Base-by-base conservation (phyloP, 164 flowering plant species). In the Brasenia schreberi region DNA sequence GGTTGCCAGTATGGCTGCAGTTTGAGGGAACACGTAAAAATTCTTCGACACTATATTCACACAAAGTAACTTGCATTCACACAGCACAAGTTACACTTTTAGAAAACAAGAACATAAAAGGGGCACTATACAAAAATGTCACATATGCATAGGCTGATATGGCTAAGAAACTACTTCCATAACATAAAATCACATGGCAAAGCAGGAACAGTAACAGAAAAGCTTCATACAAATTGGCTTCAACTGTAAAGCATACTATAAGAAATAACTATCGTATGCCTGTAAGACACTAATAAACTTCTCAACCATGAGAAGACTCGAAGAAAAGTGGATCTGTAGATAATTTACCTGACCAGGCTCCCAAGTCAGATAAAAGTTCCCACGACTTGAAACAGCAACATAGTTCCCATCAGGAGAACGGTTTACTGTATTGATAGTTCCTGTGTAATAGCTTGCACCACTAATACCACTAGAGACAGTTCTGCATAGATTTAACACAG, bases 381-480 rank as follows among this genome's bases (percentile, higher is more conserved):
- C 98, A 73, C 98, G 97, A 77, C 97, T 94, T 68, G 98, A 94
- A 64, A 94, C 98, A 68, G 97, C 98, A 72, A 94, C 98, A 85
- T 94, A 90, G 58, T 71, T 83, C 74, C 98, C 98, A 73, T 89
- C 97, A 59, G 98, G 98, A 42, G 98, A 94, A 73, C 98, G 96
- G 68, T 89, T 94, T 64, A 94, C 98, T 4, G 96, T 81, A 68
- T 82, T 94, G 70, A 90, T 89, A 5, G 98, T 94, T 65, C 97
- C 98, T 7, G 97, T 94, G 52, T 94, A 90, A 76, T 94, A 94
- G 64, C 98, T 94, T 71, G 98, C 98, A 70, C 98, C 98, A 82
- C 98, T 90, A 66, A 94, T 94, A 56, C 98, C 97, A 79, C 98
- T 94, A 17, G 98, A 94, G 76, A 94, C 98, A 85, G 98, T 94